Conservation (phyloP, 768 basidiomycete genomes). For the Rhodosporidiobolus odoratus region DNA sequence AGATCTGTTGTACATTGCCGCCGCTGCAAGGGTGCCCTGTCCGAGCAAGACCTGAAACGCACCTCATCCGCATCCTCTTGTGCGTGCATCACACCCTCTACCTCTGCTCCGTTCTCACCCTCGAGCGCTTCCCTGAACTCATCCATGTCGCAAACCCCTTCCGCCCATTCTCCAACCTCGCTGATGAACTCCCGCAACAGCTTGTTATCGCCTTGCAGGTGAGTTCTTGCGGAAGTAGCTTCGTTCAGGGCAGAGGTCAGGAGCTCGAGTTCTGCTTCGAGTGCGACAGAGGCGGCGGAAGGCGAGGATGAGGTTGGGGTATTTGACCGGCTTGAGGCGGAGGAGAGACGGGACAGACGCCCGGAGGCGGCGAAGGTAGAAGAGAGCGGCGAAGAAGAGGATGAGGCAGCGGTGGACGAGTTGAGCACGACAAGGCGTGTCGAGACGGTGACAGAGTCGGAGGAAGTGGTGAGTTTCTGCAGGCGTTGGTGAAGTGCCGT, state of each 20-base stretch:
- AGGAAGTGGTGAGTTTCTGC: constrained; percentile 17
- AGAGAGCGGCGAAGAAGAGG: neutral
- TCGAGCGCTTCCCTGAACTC: neutral
- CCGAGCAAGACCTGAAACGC: neutral
- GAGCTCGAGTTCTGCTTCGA: constrained; percentile 14
- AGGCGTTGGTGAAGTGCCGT: constrained; percentile 10
- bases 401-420: neutral
- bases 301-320: neutral
- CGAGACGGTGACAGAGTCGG: constrained; percentile 18
- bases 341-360: neutral
- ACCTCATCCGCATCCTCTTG: constrained; percentile 12
- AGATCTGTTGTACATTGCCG: neutral
- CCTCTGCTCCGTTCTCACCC: neutral
- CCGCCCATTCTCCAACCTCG: constrained; percentile 29
- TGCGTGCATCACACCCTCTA: neutral
- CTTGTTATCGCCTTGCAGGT: constrained; percentile 3
- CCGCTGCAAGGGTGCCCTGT: too few species aligned
- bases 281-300: neutral
- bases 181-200: constrained; percentile 12
- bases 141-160: neutral
- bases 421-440: constrained; percentile 21
- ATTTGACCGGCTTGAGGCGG: neutral
- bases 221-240: neutral
- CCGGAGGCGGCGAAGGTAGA: neutral
- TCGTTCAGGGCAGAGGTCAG: neutral